Evolutionary conservation across 805 yeast genomes (phyloP).

Genomic region (Maudiozyma saulgeensis): DNA sequence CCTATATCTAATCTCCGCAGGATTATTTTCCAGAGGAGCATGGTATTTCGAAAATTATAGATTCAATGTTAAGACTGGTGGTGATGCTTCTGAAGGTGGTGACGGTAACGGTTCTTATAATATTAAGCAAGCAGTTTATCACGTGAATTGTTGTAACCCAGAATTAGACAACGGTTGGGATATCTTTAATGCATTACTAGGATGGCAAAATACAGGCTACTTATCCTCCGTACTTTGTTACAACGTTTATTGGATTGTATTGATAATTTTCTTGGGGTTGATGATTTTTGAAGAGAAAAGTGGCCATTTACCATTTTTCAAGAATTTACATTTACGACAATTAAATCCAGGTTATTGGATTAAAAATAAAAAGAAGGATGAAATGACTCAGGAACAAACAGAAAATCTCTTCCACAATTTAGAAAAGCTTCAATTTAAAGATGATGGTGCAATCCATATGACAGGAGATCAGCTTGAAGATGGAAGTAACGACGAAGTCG

Average conservation of each 20-base stretch:
- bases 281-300: slow-evolving; percentile 77
- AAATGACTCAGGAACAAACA: slow-evolving; percentile 43
- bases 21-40: slow-evolving; percentile 84
- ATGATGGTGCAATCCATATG: slow-evolving; percentile 26
- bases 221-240: slow-evolving; percentile 85
- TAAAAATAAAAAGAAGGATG: slow-evolving; percentile 56
- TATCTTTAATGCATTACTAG: slow-evolving; percentile 85
- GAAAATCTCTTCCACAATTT: slow-evolving; percentile 42
- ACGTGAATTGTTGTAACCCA: slow-evolving; percentile 95
- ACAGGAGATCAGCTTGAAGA: too few species aligned
- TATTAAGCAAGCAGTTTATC: slow-evolving; percentile 76
- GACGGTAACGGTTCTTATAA: slow-evolving; percentile 93
- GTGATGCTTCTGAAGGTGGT: slow-evolving; percentile 91
- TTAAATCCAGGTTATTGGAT: slow-evolving; percentile 68
- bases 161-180: slow-evolving; percentile 92
- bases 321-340: slow-evolving; percentile 38
- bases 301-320: slow-evolving; percentile 70
- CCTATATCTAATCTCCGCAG: slow-evolving; percentile 82
- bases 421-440: slow-evolving; percentile 30
- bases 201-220: slow-evolving; percentile 97
- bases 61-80: slow-evolving; percentile 66
- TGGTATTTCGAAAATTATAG: slow-evolving; percentile 76
- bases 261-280: slow-evolving; percentile 45
- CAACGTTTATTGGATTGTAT: slow-evolving; percentile 76
- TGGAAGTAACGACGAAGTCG: not conserved